Conservation (phyloP, 163 green algal species). For the Scenedesmus sp. region DNA sequence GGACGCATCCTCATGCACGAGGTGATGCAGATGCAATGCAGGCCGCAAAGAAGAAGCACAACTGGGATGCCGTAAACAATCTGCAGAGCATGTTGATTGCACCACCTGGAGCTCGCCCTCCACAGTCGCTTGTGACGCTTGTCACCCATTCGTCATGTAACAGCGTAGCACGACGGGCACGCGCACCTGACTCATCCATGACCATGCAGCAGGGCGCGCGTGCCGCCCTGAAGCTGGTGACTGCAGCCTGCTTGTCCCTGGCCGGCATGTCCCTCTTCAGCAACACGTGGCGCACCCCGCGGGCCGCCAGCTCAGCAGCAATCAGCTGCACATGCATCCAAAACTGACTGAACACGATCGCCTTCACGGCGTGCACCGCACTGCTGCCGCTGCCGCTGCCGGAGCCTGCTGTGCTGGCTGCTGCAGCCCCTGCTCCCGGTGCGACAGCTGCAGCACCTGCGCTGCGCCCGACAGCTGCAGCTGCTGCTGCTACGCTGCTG, state of each 20-base stretch:
- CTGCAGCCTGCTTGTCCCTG: conserved; percentile 62
- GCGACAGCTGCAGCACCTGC: not conserved
- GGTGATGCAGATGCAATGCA: too few relatives aligned
- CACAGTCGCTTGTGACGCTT: too few relatives aligned
- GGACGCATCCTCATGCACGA: too few relatives aligned
- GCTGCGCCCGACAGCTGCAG: not conserved
- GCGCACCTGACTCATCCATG: conserved; percentile 85
- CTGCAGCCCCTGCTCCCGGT: not conserved
- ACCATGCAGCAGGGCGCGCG: conserved; percentile 75
- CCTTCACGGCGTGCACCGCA: conserved; percentile 65
- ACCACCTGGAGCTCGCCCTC: too few relatives aligned
- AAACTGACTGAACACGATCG: conserved; percentile 93
- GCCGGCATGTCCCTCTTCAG: conserved; percentile 62
- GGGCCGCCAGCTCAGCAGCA: conserved; percentile 59
- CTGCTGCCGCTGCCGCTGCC: conserved; percentile 37
- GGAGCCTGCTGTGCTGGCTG: not conserved
- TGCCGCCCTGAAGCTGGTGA: conserved; percentile 71
- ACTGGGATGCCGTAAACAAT: too few relatives aligned
- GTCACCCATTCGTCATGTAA: not conserved
- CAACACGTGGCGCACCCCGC: conserved; percentile 45
- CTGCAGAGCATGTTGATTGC: too few relatives aligned
- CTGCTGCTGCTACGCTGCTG: not conserved
- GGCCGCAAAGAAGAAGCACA: too few relatives aligned
- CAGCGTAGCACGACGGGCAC: not conserved
- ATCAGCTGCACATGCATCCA: conserved; percentile 89